Evolutionary conservation across 768 basidiomycete genomes (phyloP).

Genomic region (Hirschioporus abietinus): DNA sequence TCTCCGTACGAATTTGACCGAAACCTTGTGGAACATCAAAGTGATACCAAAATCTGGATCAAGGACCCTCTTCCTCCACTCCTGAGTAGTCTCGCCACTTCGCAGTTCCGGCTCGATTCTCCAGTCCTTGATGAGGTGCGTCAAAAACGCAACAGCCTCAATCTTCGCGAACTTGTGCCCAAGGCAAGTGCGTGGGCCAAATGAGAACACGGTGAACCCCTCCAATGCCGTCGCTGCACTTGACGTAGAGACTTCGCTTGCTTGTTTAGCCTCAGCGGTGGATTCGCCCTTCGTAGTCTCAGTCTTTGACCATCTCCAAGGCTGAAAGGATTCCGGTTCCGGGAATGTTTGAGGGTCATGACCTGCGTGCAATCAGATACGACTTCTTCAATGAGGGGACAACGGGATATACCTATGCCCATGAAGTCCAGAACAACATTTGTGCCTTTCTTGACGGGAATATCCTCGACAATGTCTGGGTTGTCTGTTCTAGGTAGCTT

Average conservation of each 20-base stretch:
- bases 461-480: conserved; percentile 3
- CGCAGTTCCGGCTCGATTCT: conserved; percentile 41
- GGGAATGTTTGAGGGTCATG: conserved; percentile 47
- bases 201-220: too few relatives aligned
- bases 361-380: conserved; percentile 25
- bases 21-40: background rate
- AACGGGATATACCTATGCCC: conserved; percentile 37
- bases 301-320: conserved; percentile 45
- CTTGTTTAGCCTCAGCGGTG: background rate
- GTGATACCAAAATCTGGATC: background rate
- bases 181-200: conserved; percentile 47
- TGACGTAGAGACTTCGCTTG: conserved; percentile 11
- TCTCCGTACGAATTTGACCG: background rate
- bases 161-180: conserved; percentile 51
- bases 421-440: conserved; percentile 41
- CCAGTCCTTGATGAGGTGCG: conserved; percentile 48
- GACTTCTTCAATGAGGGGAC: background rate
- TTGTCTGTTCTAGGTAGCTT: conserved; percentile 6
- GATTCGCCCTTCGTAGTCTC: conserved; percentile 2
- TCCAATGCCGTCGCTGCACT: conserved; percentile 6
- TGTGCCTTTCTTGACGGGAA: conserved; percentile 5
- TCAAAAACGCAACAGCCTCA: conserved; percentile 49
- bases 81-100: conserved; percentile 27
- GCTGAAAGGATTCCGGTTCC: conserved; percentile 41
- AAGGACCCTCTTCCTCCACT: conserved; percentile 2